A percentile compares a stretch with the other conserved stretches of the same genome.
These are phyloP conservation scores for Cochlearia excelsa DNA, from an alignment of 345 rosid species.

Conservation along the genomic window DNA sequence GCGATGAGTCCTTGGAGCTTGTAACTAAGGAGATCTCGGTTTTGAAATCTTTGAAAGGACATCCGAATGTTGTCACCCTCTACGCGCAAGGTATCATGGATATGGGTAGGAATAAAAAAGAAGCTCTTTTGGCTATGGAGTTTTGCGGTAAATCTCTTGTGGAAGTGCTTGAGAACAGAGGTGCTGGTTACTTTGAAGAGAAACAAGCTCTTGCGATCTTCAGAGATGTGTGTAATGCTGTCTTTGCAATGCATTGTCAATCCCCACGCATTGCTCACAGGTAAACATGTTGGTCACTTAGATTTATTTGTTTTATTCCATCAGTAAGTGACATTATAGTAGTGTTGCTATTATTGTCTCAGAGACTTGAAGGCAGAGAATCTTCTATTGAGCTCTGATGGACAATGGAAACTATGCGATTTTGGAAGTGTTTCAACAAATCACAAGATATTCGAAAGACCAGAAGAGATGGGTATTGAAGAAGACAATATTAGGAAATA, in stretches of 20 bases:
- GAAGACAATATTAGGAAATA: constrained; percentile 95
- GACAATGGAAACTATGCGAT: constrained; percentile 89
- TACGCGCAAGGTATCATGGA: constrained; percentile 67
- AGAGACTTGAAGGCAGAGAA: constrained; percentile 99
- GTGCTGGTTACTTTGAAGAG: constrained; percentile 81
- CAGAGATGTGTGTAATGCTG: constrained; percentile 92
- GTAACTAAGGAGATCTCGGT: constrained; percentile 78
- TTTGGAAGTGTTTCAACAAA: constrained; percentile 92
- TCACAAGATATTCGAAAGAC: constrained; percentile 89
- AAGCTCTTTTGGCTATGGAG: constrained; percentile 91
- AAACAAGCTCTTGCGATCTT: constrained; percentile 70
- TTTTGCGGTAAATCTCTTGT: constrained; percentile 87
- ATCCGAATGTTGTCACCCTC: constrained; percentile 80
- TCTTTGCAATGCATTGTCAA: constrained; percentile 92
- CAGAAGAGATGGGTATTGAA: constrained; percentile 98
- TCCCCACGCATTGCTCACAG: constrained; percentile 93
- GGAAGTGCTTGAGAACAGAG: constrained; percentile 74
- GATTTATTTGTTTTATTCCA: neutral
- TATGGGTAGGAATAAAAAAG: constrained; percentile 80
- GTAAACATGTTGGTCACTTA: constrained; percentile 33
- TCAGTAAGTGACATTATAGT: neutral
- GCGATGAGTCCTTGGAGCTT: constrained; percentile 71
- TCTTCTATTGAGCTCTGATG: constrained; percentile 72
- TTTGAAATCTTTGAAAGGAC: constrained; percentile 80
- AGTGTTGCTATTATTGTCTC: constrained; percentile 25